Evolutionary conservation across 768 basidiomycete genomes (phyloP).

Genomic region (Ephemerocybe angulata): DNA sequence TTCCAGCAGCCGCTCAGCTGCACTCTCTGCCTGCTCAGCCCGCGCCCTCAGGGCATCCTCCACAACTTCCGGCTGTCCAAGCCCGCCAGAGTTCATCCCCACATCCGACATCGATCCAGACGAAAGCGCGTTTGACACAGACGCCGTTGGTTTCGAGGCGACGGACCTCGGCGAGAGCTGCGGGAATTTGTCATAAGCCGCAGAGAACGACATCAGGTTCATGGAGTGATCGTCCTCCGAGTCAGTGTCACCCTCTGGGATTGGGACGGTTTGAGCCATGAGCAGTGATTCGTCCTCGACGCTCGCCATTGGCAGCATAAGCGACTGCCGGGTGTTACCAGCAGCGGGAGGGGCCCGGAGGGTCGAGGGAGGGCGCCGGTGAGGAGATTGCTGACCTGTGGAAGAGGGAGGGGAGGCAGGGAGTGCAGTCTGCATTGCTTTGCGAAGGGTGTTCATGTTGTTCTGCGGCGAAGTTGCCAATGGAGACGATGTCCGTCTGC

Average conservation of each 20-base stretch:
- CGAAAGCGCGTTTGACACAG: slow-evolving; percentile 59
- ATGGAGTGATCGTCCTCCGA: slow-evolving; percentile 59
- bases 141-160: slow-evolving; percentile 43
- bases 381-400: slow-evolving; percentile 25
- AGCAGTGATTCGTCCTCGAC: slow-evolving; percentile 61
- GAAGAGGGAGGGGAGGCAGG: slow-evolving; percentile 36
- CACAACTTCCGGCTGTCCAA: slow-evolving; percentile 42
- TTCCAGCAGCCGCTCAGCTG: slow-evolving; percentile 84
- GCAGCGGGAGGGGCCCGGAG: slow-evolving; percentile 27
- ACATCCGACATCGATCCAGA: slow-evolving; percentile 43
- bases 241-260: slow-evolving; percentile 70
- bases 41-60: slow-evolving; percentile 85
- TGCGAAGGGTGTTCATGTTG: slow-evolving; percentile 34
- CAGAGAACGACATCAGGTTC: slow-evolving; percentile 70
- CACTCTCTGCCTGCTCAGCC: slow-evolving; percentile 91
- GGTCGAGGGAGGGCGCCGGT: slow-evolving; percentile 19
- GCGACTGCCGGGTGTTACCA: slow-evolving; percentile 39
- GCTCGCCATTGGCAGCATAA: slow-evolving; percentile 34
- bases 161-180: slow-evolving; percentile 50
- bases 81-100: not conserved
- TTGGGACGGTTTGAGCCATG: slow-evolving; percentile 67
- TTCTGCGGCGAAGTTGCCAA: slow-evolving; percentile 32
- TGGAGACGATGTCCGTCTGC: slow-evolving; percentile 50
- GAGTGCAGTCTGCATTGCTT: slow-evolving; percentile 34
- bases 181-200: slow-evolving; percentile 55